Evolutionary conservation across 139 green algal species (phyloP).

Genomic region (Micractinium sp.): DNA sequence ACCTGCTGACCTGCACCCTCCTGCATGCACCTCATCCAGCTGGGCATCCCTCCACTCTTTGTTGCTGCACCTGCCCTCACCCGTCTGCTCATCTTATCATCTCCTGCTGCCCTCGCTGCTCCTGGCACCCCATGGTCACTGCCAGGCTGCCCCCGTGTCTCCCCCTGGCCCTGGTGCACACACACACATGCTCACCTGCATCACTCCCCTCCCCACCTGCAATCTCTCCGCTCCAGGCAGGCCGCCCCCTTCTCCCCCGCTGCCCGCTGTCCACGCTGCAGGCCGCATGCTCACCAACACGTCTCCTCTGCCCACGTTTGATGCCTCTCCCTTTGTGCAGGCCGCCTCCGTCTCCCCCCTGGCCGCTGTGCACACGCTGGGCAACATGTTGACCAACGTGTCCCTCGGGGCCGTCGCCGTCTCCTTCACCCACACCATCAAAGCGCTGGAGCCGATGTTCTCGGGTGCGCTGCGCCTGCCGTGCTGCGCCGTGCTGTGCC

Average conservation of each 20-base stretch:
- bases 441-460: constrained; percentile 98
- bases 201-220: too few relatives aligned
- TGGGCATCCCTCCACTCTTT: too few relatives aligned
- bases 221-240: too few relatives aligned
- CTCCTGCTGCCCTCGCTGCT: too few relatives aligned
- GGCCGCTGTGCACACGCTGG: constrained; percentile 93
- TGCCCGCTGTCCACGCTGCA: background rate
- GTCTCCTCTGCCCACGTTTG: background rate
- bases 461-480: constrained; percentile 73
- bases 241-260: too few relatives aligned
- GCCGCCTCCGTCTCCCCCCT: constrained; percentile 80
- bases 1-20: too few relatives aligned
- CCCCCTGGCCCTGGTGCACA: too few relatives aligned
- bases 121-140: background rate
- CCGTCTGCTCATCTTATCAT: too few relatives aligned
- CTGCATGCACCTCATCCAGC: too few relatives aligned
- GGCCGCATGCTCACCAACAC: background rate
- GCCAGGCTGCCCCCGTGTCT: background rate
- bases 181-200: too few relatives aligned
- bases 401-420: constrained; percentile 94
- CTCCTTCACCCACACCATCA: constrained; percentile 99
- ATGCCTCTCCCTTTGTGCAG: background rate
- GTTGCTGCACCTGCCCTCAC: too few relatives aligned
- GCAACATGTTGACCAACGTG: constrained; percentile 98
- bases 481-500: constrained; percentile 88